Conservation (phyloP, 768 basidiomycete genomes). For the Coprinopsis sp. region DNA sequence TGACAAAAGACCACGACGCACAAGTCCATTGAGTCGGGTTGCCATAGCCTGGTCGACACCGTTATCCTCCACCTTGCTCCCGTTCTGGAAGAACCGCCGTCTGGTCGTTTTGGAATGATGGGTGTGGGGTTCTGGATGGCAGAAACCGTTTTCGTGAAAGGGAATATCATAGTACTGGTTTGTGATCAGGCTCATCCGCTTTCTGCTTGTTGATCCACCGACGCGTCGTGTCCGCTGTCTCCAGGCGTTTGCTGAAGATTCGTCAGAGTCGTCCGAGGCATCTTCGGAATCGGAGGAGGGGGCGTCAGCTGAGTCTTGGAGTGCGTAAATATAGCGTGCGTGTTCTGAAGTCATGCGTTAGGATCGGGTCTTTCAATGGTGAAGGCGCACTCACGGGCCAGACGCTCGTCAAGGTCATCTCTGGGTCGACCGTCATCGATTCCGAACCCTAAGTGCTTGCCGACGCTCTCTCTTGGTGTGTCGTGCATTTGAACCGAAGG, state of each 20-base stretch:
- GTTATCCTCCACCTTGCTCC: constrained; percentile 30
- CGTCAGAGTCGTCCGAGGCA: constrained; percentile 52
- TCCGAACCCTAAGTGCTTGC: constrained; percentile 54
- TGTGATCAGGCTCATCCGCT: constrained; percentile 67
- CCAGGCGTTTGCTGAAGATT: constrained; percentile 31
- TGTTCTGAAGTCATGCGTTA: constrained; percentile 43
- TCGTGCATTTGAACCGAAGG: constrained; percentile 87
- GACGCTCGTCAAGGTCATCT: constrained; percentile 62
- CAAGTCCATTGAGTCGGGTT: constrained; percentile 11
- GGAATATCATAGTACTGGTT: constrained; percentile 54
- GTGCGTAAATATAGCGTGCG: constrained; percentile 56
- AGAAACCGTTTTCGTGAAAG: constrained; percentile 37
- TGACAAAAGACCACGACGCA: constrained; percentile 11
- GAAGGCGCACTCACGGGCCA: constrained; percentile 57
- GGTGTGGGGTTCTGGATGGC: constrained; percentile 35
- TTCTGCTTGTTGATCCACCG: constrained; percentile 29
- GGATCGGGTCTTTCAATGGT: neutral
- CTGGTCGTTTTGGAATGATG: constrained; percentile 28
- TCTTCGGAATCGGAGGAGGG: constrained; percentile 29
- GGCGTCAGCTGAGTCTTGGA: constrained; percentile 45
- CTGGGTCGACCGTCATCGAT: constrained; percentile 42
- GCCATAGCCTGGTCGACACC: constrained; percentile 9
- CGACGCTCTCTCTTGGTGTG: constrained; percentile 68
- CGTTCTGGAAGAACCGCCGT: constrained; percentile 58
- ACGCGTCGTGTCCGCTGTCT: constrained; percentile 17